Evolutionary conservation across 129 eudicot species (phyloP), one percentile per base, ranked within the genome.

Genomic region (Oenanthe sinensis): DNA sequence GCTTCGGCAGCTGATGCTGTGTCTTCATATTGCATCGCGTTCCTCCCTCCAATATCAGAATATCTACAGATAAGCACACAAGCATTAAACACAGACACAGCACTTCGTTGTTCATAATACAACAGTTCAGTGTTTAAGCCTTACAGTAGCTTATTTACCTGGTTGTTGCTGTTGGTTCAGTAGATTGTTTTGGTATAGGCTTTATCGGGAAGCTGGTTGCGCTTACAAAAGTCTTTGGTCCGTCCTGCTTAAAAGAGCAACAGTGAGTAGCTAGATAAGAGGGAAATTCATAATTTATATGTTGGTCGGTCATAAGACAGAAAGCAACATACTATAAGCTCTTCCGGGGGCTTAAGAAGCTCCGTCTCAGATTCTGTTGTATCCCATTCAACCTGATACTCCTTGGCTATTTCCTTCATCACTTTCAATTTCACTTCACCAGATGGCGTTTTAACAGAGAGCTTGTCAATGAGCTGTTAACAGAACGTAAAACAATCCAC

Each of bases 321-420:
- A 82, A 48, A 36, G 77, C 62, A 33, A 80, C 85, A 71, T 67
- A 92, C 99, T 47, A 89, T 89, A 54, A 84, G 97, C 84, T 92
- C 90, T 84, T 96, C 99, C 39, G 97, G 97, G 46, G 93, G 97
- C 81, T 92, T 96, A 71, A 96, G 91, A 79, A 96, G 93, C 87
- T 96, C 99, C 13, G 30, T 62, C 83, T 96, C 99, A 0, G 97
- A 88, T 78, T 96, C 99, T 69, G 88, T 69, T 11, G 93, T 96
- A 84, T 96, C 97, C 99, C 99, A 96, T 15, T 92, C 90, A 77
- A 92, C 88, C 84, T 90, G 96, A 81, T 88, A 90, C 81, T 96
- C 99, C 88, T 96, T 96, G 16, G 97, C 97, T 83, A 96, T 96
- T 82, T 96, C 99, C 83, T 96, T 92, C 84, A 96, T 43, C 49